Conservation (phyloP, 2,329 filamentous ascomycete genomes). For the Diaporthe eres region DNA sequence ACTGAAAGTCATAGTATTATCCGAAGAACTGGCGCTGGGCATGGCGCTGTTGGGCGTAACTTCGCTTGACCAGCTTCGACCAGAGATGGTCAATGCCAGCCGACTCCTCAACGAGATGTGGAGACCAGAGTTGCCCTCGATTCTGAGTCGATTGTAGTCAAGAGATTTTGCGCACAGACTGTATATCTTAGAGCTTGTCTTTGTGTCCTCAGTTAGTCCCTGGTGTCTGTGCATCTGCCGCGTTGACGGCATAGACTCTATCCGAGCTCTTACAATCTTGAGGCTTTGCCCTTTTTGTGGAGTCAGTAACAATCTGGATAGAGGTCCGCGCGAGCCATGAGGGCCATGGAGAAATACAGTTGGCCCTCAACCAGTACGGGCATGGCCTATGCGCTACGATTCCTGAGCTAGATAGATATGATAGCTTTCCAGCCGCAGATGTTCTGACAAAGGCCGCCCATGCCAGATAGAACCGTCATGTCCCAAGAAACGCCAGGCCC, state of each 20-base stretch:
- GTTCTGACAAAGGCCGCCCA: neutral
- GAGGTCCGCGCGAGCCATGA: neutral
- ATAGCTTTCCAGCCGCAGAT: neutral
- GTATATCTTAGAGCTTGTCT: neutral
- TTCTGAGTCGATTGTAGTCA: constrained; percentile 42
- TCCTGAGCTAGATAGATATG: neutral
- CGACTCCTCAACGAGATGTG: constrained; percentile 51
- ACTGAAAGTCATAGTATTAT: constrained; percentile 41
- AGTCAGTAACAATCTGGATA: neutral
- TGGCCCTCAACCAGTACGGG: neutral
- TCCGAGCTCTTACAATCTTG: neutral
- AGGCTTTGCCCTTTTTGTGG: neutral
- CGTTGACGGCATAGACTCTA: neutral
- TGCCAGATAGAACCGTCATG: neutral
- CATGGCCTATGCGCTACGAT: neutral
- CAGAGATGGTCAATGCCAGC: constrained; percentile 64
- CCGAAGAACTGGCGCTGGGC: constrained; percentile 52
- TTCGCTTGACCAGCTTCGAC: constrained; percentile 60
- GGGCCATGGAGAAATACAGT: neutral
- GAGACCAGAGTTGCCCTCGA: constrained; percentile 49
- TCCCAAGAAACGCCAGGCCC: neutral
- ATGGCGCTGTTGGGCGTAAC: constrained; percentile 66
- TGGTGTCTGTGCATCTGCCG: constrained; percentile 4
- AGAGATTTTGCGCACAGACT: neutral
- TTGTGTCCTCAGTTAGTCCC: neutral